Conservation (phyloP, 331 rosid species). For the Acacia concinna region DNA sequence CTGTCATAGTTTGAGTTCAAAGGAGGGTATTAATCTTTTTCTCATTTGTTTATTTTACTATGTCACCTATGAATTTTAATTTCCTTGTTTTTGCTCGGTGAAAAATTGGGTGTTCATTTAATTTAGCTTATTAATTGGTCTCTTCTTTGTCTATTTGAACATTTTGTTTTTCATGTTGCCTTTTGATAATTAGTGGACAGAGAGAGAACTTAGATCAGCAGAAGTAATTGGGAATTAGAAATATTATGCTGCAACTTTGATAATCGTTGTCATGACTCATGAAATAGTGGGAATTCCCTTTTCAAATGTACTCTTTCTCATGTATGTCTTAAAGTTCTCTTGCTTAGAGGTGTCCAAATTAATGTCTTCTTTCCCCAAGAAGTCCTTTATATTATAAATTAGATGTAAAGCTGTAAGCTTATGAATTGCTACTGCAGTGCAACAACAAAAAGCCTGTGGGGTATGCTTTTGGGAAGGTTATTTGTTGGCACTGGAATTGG, state of each 20-base stretch:
- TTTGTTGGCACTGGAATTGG: conserved; percentile 69
- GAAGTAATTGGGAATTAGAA: background rate
- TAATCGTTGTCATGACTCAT: background rate
- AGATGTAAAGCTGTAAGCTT: conserved; percentile 18
- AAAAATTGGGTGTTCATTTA: conserved; percentile 9
- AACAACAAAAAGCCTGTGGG: conserved; percentile 60
- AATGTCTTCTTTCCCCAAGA: background rate
- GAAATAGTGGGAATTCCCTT: conserved; percentile 1
- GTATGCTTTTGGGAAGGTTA: conserved; percentile 66
- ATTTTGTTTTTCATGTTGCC: background rate
- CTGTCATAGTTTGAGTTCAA: background rate
- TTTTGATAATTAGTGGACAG: background rate
- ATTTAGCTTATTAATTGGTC: conserved; percentile 6
- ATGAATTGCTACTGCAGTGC: conserved; percentile 46
- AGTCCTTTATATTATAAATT: background rate
- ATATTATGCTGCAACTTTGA: background rate
- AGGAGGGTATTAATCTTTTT: background rate
- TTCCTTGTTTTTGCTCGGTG: conserved; percentile 2
- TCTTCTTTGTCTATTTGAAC: background rate
- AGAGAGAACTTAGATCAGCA: background rate
- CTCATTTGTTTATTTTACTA: background rate
- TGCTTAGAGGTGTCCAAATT: background rate
- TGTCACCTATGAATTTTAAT: background rate
- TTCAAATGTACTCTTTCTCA: background rate
- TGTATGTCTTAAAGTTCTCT: background rate